Conservation (phyloP, 495 filamentous ascomycete genomes). For the Penicillium daleae region DNA sequence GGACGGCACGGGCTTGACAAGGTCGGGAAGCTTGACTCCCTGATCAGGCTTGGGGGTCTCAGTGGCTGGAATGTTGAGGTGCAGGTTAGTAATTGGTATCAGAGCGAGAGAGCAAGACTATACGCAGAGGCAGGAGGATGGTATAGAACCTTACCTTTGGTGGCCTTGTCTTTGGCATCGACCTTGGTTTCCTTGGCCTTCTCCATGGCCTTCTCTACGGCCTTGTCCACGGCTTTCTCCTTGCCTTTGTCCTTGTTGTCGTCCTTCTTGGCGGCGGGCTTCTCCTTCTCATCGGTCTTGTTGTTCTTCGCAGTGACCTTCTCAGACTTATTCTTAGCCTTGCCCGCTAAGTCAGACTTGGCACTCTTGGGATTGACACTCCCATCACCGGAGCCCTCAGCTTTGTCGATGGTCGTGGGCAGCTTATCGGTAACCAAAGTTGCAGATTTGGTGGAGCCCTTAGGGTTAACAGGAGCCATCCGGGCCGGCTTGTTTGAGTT, state of each 20-base stretch:
- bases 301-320: neutral
- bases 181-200: neutral
- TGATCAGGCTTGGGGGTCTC: neutral
- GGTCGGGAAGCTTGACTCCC: neutral
- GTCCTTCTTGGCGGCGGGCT: neutral
- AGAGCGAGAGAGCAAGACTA: neutral
- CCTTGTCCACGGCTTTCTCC: too few relatives aligned
- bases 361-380: neutral
- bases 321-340: neutral
- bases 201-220: too few relatives aligned
- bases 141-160: neutral
- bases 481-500: neutral
- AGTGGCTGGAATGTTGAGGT: neutral
- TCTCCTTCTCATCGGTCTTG: neutral
- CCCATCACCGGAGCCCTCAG: neutral
- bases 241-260: neutral
- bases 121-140: neutral
- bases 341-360: neutral
- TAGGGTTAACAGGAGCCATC: neutral
- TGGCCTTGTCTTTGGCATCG: neutral
- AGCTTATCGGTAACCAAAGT: neutral
- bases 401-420: neutral
- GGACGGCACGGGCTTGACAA: neutral
- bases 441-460: neutral
- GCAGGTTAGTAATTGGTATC: neutral